A percentile compares a stretch with the other conserved stretches of the same genome.
phyloP scores from a whole-genome alignment of 768 basidiomycete genomes.

The Xanthoconium stramineum region DNA sequence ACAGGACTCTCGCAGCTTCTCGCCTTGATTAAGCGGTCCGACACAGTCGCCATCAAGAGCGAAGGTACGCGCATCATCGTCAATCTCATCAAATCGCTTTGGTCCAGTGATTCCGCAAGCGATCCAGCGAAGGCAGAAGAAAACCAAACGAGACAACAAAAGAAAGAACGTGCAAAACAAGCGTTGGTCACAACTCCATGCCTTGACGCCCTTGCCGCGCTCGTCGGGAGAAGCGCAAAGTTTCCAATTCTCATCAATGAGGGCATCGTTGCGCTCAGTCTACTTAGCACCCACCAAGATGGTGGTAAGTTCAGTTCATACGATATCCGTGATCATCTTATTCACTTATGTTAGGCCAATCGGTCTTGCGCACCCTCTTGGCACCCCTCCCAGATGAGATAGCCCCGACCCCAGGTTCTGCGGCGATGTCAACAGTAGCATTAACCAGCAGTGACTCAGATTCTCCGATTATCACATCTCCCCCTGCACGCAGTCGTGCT shows the following conservation, averaged over 20 bases:
- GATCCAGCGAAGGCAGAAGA: conserved; percentile 32
- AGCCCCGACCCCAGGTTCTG: conserved; percentile 29
- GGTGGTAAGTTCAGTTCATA: conserved; percentile 50
- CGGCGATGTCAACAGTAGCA: conserved; percentile 36
- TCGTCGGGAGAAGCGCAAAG: conserved; percentile 73
- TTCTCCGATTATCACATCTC: conserved; percentile 47
- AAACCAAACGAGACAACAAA: conserved; percentile 42
- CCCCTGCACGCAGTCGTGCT: conserved; percentile 36
- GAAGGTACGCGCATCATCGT: conserved; percentile 89
- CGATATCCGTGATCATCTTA: not conserved
- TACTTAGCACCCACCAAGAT: conserved; percentile 62
- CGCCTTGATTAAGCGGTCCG: conserved; percentile 71
- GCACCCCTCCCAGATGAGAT: conserved; percentile 45
- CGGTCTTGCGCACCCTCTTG: conserved; percentile 61
- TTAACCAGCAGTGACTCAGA: conserved; percentile 43
- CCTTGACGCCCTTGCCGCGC: conserved; percentile 59
- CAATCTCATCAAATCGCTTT: conserved; percentile 78
- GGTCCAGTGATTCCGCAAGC: conserved; percentile 47
- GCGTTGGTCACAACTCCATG: conserved; percentile 51
- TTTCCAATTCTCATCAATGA: conserved; percentile 89
- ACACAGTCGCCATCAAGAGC: conserved; percentile 78
- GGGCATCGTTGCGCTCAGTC: conserved; percentile 75
- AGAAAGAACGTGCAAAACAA: conserved; percentile 52
- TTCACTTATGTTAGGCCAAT: conserved; percentile 43
- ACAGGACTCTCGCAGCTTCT: conserved; percentile 69